phyloP scores from a whole-genome alignment of 768 basidiomycete species.

The Mycena leptocephala region DNA sequence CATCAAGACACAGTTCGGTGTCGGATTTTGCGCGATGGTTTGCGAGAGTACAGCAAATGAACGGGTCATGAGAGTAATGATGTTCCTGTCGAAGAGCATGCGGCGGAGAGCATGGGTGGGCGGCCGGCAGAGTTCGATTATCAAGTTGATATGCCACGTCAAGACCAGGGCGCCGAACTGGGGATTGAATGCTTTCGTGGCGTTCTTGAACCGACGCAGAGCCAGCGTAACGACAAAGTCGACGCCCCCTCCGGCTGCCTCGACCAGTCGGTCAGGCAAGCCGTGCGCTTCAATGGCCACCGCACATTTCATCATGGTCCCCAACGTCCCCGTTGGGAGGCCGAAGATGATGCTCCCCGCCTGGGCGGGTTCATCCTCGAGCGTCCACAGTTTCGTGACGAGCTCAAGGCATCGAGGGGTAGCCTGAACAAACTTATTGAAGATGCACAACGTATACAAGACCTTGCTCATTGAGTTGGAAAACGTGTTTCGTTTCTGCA shows the following conservation, averaged over 20 bases:
- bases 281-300: slow-evolving; percentile 25
- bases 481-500: slow-evolving; percentile 28
- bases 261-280: slow-evolving; percentile 43
- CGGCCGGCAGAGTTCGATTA: slow-evolving; percentile 48
- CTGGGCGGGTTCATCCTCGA: slow-evolving; percentile 39
- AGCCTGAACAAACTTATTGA: slow-evolving; percentile 41
- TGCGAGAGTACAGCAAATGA: slow-evolving; percentile 46
- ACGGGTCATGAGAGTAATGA: slow-evolving; percentile 47
- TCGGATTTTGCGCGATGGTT: slow-evolving; percentile 34
- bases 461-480: slow-evolving; percentile 48
- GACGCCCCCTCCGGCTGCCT: slow-evolving; percentile 45
- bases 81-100: slow-evolving; percentile 48
- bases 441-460: slow-evolving; percentile 46
- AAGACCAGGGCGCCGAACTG: slow-evolving; percentile 28
- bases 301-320: slow-evolving; percentile 40
- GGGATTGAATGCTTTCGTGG: slow-evolving; percentile 8
- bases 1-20: slow-evolving; percentile 41
- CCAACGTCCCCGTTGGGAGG: slow-evolving; percentile 49
- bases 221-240: slow-evolving; percentile 47
- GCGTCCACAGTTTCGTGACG: slow-evolving; percentile 51
- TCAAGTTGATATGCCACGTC: slow-evolving; percentile 46
- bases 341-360: slow-evolving; percentile 39
- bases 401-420: slow-evolving; percentile 53
- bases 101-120: slow-evolving; percentile 49
- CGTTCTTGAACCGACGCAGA: slow-evolving; percentile 46